A percentile compares a stretch with the other conserved stretches of the same genome.
These are phyloP conservation scores for Pseudomonodictys pantanalensis DNA, from an alignment of 495 filamentous ascomycete genomes.

Conservation along the genomic window DNA sequence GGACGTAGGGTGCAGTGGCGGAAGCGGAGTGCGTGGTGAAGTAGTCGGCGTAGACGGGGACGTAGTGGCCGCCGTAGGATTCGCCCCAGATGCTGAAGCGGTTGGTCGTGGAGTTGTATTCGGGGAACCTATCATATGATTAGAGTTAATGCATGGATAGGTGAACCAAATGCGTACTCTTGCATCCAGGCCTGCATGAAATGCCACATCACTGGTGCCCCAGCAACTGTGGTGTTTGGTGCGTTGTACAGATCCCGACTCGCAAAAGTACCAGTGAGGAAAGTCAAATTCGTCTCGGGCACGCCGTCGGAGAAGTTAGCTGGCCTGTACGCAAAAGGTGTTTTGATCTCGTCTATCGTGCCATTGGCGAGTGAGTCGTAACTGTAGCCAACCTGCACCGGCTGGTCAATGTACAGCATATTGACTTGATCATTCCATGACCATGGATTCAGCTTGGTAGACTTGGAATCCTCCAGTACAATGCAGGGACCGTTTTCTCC, in stretches of 20 bases:
- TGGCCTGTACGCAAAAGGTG: background rate
- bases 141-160: background rate
- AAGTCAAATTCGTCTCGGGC: background rate
- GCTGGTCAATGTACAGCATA: constrained; percentile 34
- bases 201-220: background rate
- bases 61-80: constrained; percentile 4
- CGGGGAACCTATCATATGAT: constrained; percentile 2
- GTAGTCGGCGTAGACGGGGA: constrained; percentile 37
- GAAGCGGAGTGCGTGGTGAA: too few species aligned
- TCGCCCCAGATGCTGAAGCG: constrained; percentile 8
- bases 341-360: constrained; percentile 37
- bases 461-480: constrained; percentile 45
- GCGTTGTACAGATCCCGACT: background rate
- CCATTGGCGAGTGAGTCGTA: constrained; percentile 47
- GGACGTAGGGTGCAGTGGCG: too few species aligned
- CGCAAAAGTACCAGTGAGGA: constrained; percentile 39
- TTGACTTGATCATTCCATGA: constrained; percentile 37
- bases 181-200: constrained; percentile 4
- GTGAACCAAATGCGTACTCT: too few species aligned
- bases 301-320: background rate
- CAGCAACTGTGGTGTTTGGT: constrained; percentile 1
- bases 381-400: constrained; percentile 5
- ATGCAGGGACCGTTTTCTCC: constrained; percentile 35
- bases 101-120: background rate
- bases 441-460: constrained; percentile 18